A percentile compares a stretch with the other conserved stretches of the same genome.
phyloP scores from a whole-genome alignment of 1,284 basidiomycete species.

The Xerocomus nothofagi region DNA sequence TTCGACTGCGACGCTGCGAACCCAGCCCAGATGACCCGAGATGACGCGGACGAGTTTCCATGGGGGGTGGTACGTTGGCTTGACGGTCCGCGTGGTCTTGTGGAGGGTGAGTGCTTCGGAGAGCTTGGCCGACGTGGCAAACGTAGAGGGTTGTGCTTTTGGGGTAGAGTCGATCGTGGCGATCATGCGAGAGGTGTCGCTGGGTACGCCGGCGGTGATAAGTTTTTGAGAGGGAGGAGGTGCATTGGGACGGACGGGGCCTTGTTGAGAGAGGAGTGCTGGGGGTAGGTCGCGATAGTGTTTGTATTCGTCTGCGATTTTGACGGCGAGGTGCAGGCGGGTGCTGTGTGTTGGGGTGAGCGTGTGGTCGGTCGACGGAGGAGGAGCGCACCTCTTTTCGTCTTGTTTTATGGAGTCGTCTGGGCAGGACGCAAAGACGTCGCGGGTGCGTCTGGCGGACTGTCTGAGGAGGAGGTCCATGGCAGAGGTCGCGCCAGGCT shows the following conservation, averaged over 20 bases:
- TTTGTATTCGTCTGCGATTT: slow-evolving; percentile 85
- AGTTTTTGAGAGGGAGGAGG: slow-evolving; percentile 52
- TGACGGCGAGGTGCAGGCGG: slow-evolving; percentile 64
- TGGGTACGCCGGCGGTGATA: slow-evolving; percentile 70
- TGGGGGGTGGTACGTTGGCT: slow-evolving; percentile 92
- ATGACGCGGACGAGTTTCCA: slow-evolving; percentile 98
- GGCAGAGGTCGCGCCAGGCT: no score
- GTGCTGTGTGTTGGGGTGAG: slow-evolving; percentile 46
- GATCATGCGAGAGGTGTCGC: slow-evolving; percentile 61
- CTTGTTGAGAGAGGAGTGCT: slow-evolving; percentile 79
- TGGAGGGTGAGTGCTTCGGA: slow-evolving; percentile 86
- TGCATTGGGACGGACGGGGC: slow-evolving; percentile 66
- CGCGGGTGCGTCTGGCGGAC: slow-evolving; percentile 67
- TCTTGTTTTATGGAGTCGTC: slow-evolving; percentile 63
- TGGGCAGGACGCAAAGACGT: slow-evolving; percentile 64
- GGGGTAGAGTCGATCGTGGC: slow-evolving; percentile 71
- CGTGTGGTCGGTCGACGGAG: fast-evolving
- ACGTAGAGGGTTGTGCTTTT: slow-evolving; percentile 60
- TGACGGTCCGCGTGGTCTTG: slow-evolving; percentile 88
- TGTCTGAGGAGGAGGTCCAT: slow-evolving; percentile 54
- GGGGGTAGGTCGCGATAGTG: slow-evolving; percentile 86
- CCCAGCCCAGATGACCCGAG: slow-evolving; percentile 98
- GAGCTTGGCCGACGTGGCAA: slow-evolving; percentile 63
- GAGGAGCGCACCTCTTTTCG: slow-evolving; percentile 58
- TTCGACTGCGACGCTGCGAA: slow-evolving; percentile 94